Evolutionary conservation across 768 basidiomycete species (phyloP).

Genomic region (Pleurotus ostreatus): DNA sequence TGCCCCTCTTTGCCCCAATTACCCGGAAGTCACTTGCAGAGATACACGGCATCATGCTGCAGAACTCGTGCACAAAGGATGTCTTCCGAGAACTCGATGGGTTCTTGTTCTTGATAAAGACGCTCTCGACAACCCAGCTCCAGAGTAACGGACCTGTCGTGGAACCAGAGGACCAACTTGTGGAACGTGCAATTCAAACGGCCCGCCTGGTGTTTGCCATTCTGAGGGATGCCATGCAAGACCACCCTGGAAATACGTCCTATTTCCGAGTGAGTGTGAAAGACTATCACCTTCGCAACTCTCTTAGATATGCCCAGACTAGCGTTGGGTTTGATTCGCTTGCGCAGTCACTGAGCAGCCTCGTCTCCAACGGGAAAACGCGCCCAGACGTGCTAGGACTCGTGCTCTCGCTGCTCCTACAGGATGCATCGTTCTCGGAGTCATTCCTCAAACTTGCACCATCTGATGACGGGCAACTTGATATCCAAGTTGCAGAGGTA

Average conservation of each 20-base stretch:
- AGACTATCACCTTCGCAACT: neutral
- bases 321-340: slow-evolving; percentile 66
- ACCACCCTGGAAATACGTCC: slow-evolving; percentile 48
- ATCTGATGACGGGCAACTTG: slow-evolving; percentile 30
- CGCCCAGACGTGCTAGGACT: slow-evolving; percentile 60
- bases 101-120: slow-evolving; percentile 69
- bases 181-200: slow-evolving; percentile 42
- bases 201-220: slow-evolving; percentile 62
- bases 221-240: slow-evolving; percentile 58
- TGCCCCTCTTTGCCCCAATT: neutral
- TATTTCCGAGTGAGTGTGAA: slow-evolving; percentile 60
- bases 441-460: slow-evolving; percentile 49
- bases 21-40: slow-evolving; percentile 53
- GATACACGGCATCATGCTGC: slow-evolving; percentile 62
- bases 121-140: slow-evolving; percentile 56
- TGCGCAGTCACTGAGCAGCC: slow-evolving; percentile 49
- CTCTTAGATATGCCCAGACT: slow-evolving; percentile 25
- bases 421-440: slow-evolving; percentile 55
- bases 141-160: slow-evolving; percentile 24
- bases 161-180: slow-evolving; percentile 33
- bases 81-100: slow-evolving; percentile 82
- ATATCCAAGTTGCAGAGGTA: slow-evolving; percentile 37
- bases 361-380: slow-evolving; percentile 43
- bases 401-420: slow-evolving; percentile 62
- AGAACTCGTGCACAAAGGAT: slow-evolving; percentile 63